A percentile compares a stretch with the other conserved stretches of the same genome.
These are phyloP conservation scores for Fusarium virguliforme DNA, from an alignment of 2,329 filamentous ascomycete genomes.

Conservation along the genomic window DNA sequence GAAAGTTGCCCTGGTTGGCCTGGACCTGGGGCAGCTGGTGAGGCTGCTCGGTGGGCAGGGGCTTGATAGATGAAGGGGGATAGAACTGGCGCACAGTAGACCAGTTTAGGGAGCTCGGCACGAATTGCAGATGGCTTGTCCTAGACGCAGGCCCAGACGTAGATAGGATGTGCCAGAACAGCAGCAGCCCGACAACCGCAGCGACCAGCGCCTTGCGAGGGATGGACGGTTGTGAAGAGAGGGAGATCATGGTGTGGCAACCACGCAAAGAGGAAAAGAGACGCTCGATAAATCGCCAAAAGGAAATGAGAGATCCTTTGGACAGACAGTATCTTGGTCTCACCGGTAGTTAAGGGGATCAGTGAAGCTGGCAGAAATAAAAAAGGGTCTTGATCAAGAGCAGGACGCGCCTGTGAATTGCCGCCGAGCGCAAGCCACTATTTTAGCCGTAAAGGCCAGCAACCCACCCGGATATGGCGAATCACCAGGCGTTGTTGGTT, in stretches of 20 bases:
- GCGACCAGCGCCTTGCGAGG: slow-evolving; percentile 14
- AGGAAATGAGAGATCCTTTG: not conserved
- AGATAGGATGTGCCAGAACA: slow-evolving; percentile 13
- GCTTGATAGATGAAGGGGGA: slow-evolving; percentile 54
- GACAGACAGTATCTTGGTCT: not conserved
- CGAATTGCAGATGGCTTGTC: slow-evolving; percentile 27
- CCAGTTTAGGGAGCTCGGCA: slow-evolving; percentile 55
- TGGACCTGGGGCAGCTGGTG: slow-evolving; percentile 53
- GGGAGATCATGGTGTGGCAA: slow-evolving; percentile 13
- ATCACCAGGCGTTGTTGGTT: slow-evolving; percentile 10
- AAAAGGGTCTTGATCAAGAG: not conserved
- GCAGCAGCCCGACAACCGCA: not conserved
- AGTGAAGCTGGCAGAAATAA: not conserved
- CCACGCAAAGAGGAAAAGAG: not conserved
- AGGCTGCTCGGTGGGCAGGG: slow-evolving; percentile 50
- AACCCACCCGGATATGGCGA: not conserved
- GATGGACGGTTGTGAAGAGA: slow-evolving; percentile 11
- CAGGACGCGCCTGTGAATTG: not conserved
- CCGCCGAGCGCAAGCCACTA: not conserved
- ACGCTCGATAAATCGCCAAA: slow-evolving; percentile 1
- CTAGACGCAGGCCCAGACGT: not conserved
- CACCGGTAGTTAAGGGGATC: too few species aligned
- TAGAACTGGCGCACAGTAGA: slow-evolving; percentile 47
- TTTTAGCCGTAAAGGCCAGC: not conserved
- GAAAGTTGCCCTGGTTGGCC: slow-evolving; percentile 46